Evolutionary conservation across 345 rosid genomes (phyloP).

Genomic region (Citrus reticulata): DNA sequence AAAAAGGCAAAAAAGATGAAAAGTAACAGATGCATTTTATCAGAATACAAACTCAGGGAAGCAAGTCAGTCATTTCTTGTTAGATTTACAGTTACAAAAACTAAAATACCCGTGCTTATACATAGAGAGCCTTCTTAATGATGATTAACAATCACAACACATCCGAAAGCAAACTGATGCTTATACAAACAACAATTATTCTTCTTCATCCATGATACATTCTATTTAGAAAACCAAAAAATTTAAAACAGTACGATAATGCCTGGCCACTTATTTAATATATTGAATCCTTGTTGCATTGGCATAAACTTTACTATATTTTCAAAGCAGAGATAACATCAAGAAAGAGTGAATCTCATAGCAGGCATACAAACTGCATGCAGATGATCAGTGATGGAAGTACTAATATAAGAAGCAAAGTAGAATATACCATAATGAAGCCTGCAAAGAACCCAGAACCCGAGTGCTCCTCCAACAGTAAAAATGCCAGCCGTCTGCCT

Average conservation of each 20-base stretch:
- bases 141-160: not conserved
- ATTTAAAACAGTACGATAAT: not conserved
- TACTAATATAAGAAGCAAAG: not conserved
- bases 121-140: not conserved
- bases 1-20: not conserved
- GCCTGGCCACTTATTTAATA: not conserved
- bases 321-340: not conserved
- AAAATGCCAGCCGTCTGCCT: slow-evolving; percentile 77
- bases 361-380: not conserved
- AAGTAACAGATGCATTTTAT: not conserved
- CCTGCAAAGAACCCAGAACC: slow-evolving; percentile 84
- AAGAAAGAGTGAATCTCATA: not conserved
- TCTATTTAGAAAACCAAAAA: too few species aligned
- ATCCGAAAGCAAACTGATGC: not conserved
- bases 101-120: not conserved
- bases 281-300: not conserved
- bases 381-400: not conserved
- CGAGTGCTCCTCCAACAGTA: slow-evolving; percentile 72
- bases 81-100: not conserved
- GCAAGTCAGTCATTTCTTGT: not conserved
- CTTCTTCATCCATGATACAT: not conserved
- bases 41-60: not conserved
- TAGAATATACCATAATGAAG: slow-evolving; percentile 59
- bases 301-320: not conserved
- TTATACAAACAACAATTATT: not conserved